Evolutionary conservation across 75 land plant species (phyloP), one percentile per base, ranked within the genome.

Genomic region (Pseudotsuga menziesii): DNA sequence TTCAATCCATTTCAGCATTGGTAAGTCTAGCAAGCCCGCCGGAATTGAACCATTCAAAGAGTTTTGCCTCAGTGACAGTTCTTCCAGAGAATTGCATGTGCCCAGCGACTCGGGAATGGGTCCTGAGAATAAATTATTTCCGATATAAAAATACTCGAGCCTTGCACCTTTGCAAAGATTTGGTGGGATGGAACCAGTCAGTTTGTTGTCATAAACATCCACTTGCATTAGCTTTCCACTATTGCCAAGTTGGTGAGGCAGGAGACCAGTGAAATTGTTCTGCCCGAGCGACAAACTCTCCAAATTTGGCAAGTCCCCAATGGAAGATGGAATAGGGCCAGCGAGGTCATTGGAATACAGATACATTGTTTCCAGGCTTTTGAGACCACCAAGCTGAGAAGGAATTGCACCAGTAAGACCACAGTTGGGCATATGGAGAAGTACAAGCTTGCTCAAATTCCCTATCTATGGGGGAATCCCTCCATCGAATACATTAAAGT

Each of bases 31-130:
- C 48, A 81, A 22, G 58, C 58, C 56, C 6, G 56, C 5, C 6
- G 95, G 98, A 32, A 95, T 88, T 13, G 86, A 76, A 8, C 97
- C 99, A 27, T 84, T 91, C 22, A 96, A 73, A 63, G 76, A 80
- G 73, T 96, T 96, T 56, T 80, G 84, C 36, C 94, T 91, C 87
- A 96, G 79, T 15, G 89, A 84, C 26, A 93, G 77, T 77, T 93
- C 79, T 78, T 77, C 87, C 22, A 93, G 76, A 15, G 91, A 88
- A 56, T 78, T 71, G 75, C 96, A 92, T 4, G 70, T 54, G 19
- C 89, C 94, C 3, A 93, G 82, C 14, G 86, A 57, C 7, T 79
- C 82, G 11, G 99, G 97, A 20, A 96, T 87, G 7, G 80, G 79
- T 16, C 99, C 99, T n/a, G 85, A 84, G 75, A 96, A 75, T 56